Evolutionary conservation across 2,329 filamentous ascomycete species (phyloP), one percentile per base, ranked within the genome.

Genomic region (Alternaria ventricosa): DNA sequence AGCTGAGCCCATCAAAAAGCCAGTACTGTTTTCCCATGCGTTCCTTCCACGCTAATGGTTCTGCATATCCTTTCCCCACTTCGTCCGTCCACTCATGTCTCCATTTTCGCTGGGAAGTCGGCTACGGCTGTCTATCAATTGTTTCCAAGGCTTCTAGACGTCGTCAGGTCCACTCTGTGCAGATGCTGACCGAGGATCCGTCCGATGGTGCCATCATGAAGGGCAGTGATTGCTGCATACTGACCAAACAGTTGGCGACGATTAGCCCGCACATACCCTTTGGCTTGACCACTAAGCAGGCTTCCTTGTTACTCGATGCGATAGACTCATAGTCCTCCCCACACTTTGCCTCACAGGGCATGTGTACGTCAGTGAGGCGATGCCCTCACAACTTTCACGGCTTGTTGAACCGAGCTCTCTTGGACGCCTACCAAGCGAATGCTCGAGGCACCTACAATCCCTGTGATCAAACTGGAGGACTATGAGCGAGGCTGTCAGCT

Each of bases 171-270:
- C 30, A 57, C 55, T 59, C 60, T 23, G 57, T 58, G 55, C 28
- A 56, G 57, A 30, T 51, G 51, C 57, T 56, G 59, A 55, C 33
- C 22, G 44, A 50, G 43, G 46, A 54, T 60, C 41, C 51, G 57
- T 22, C 60, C 50, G 46, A 71, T 66, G 64, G 58, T 65, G 66
- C 62, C 70, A 73, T 63, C 28, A 49, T 25, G 45, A 15, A 55
- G 36, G 18, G 41, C 61, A 55, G 43, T 67, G 64, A 71, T 74
- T 73, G 68, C 60, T 67, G 60, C 27, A 71, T 57, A 50, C 56
- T 60, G 57, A 63, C 70, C 71, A 73, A 59, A 70, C 57, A 65
- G 28, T 20, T 28, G 30, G 61, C 63, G 53, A 68, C 65, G 69
- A 75, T 75, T 70, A 71, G 28, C 46, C 41, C 67, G 68, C 63